Base-by-base conservation (phyloP, 257 asterid species). In the Leptodermis oblonga region DNA sequence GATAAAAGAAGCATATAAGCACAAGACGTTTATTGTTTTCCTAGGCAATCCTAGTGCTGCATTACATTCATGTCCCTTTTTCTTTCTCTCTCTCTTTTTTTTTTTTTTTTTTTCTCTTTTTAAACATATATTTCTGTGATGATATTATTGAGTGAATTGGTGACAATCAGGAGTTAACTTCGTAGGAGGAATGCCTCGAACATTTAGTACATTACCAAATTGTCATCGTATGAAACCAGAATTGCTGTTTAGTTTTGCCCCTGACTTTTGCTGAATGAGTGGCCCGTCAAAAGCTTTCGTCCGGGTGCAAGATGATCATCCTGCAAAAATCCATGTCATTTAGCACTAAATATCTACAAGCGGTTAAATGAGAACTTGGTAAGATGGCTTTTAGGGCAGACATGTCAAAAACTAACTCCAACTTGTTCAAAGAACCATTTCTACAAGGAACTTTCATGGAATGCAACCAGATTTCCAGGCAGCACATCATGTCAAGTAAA, bases 261-360 rank as follows among this genome's bases (percentile, higher is more conserved):
- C 59, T 83, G 86, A 77, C 78, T 84, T 80, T 84, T 88, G 90
- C 84, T 88, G 76, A 87, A 85, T 70, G 99, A 90, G 79, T 86
- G 83, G 25, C 78, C 84, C 10, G 94, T 81, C 92, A 93, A 75
- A 78, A 86, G 96, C 80, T 90, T 92, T 64, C 72, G 81, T 62
- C 86, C 77, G 67, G 88, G 86, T 74, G 87, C 70, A 37, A 78
- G 84, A 74, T 88, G 95, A 69, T 90, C 97, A 80, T 88, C 97
- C 99, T 93, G 96, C 81, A 75, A 78, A 76, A 65, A 42, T 71
- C 61, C 62, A 39, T 60, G 68, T 31, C 82, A 74, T 65, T 0
- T 26, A 53, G 70, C 74, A 67, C 69, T 68, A 33, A 68, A 33
- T 48, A 49, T 66, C 58, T 56, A 58, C n/a, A 41, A 51, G 55